Percentiles rank a stretch among this genome's conserved stretches.
phyloP scores from a whole-genome alignment of 345 rosid genomes.

The Limnanthes douglasii region DNA sequence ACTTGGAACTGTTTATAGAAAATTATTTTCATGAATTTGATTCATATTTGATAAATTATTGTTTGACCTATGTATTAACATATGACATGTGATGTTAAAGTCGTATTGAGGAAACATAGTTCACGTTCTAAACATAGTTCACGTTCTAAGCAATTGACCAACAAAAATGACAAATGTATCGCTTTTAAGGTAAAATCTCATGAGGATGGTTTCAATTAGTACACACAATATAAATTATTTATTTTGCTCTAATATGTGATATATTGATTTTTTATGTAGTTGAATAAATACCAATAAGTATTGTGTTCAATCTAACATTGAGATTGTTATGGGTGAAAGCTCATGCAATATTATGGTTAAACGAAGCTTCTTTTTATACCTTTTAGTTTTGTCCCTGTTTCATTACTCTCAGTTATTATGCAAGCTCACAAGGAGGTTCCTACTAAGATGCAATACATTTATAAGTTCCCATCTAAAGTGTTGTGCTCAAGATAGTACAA shows the following conservation, averaged over 20 bases:
- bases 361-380: neutral
- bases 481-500: slow-evolving; percentile 43
- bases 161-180: slow-evolving; percentile 46
- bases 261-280: slow-evolving; percentile 27
- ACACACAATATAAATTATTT: no score
- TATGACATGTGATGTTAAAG: slow-evolving; percentile 18
- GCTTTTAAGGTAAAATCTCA: slow-evolving; percentile 78
- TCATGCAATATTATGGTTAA: slow-evolving; percentile 61
- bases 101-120: slow-evolving; percentile 75
- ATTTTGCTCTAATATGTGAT: neutral
- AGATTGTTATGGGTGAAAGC: slow-evolving; percentile 42
- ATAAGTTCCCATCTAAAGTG: slow-evolving; percentile 76
- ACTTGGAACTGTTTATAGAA: neutral
- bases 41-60: neutral
- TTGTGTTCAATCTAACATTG: slow-evolving; percentile 73
- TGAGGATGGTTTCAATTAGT: neutral
- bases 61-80: neutral
- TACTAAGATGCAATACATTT: slow-evolving; percentile 70
- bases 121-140: no score
- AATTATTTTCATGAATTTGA: neutral
- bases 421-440: slow-evolving; percentile 86
- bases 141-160: slow-evolving; percentile 59
- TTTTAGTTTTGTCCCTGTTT: neutral
- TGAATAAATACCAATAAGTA: slow-evolving; percentile 79
- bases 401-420: slow-evolving; percentile 53